Conservation (phyloP, 2,329 filamentous ascomycete genomes). For the Aspergillus unguis region DNA sequence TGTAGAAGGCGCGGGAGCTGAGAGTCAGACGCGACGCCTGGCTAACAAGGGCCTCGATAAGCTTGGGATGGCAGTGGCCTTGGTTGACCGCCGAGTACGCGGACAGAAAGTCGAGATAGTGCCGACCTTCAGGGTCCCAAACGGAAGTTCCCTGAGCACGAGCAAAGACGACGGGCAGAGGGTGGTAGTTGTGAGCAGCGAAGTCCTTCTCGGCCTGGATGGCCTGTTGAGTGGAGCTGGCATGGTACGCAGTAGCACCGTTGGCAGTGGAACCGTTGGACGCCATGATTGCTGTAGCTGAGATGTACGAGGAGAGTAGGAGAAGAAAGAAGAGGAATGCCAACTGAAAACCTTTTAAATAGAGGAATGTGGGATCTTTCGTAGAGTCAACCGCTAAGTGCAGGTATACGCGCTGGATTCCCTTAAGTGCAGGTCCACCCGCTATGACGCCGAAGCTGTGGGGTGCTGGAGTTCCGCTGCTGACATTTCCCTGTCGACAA, state of each 20-base stretch:
- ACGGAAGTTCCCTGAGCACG: constrained; percentile 80
- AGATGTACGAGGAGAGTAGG: constrained; percentile 20
- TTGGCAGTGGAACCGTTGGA: constrained; percentile 37
- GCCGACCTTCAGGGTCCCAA: constrained; percentile 93
- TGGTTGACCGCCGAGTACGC: constrained; percentile 98
- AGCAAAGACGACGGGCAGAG: constrained; percentile 88
- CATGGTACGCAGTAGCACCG: constrained; percentile 56
- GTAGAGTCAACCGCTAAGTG: constrained; percentile 30
- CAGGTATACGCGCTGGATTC: constrained; percentile 25
- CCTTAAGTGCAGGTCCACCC: constrained; percentile 36
- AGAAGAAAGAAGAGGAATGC: constrained; percentile 6
- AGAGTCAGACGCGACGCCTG: constrained; percentile 87
- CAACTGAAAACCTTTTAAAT: background rate
- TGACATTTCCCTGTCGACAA: background rate
- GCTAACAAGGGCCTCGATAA: constrained; percentile 83
- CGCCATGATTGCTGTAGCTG: constrained; percentile 20
- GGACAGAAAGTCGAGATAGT: constrained; percentile 97
- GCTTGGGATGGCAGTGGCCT: constrained; percentile 94
- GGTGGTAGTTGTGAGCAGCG: constrained; percentile 98
- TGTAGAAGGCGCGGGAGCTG: constrained; percentile 94
- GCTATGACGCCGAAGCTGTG: constrained; percentile 5
- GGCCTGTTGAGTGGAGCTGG: constrained; percentile 72
- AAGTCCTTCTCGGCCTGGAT: constrained; percentile 77
- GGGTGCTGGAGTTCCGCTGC: background rate
- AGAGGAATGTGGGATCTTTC: background rate